These are phyloP conservation scores for Beta vulgaris DNA, from an alignment of 148 eudicot genomes.

Conservation along the genomic window DNA sequence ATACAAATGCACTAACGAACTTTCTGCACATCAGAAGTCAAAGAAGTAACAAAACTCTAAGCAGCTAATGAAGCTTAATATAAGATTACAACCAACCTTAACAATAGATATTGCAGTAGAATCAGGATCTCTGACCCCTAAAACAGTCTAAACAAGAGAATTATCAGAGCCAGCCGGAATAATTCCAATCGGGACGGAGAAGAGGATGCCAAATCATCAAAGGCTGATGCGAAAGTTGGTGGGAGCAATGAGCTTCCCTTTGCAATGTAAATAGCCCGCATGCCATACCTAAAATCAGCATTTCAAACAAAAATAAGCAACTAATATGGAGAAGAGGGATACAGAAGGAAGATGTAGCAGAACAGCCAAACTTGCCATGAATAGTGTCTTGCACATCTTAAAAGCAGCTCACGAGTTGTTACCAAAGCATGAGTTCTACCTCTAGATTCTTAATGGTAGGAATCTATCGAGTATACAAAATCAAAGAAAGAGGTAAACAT, in stretches of 20 bases:
- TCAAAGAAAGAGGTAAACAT: neutral
- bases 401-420: slow-evolving; percentile 66
- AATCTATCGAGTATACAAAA: slow-evolving; percentile 39
- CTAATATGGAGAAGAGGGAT: neutral
- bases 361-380: slow-evolving; percentile 60
- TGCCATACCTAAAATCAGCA: slow-evolving; percentile 60
- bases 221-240: slow-evolving; percentile 89
- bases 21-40: no score
- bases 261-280: slow-evolving; percentile 96
- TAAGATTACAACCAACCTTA: slow-evolving; percentile 49
- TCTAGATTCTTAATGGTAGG: slow-evolving; percentile 64
- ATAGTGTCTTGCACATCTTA: slow-evolving; percentile 95
- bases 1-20: neutral
- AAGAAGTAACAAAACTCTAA: no score
- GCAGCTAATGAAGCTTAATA: no score
- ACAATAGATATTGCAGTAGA: slow-evolving; percentile 95
- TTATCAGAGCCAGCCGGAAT: slow-evolving; percentile 99
- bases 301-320: slow-evolving; percentile 13
- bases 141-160: slow-evolving; percentile 97
- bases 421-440: slow-evolving; percentile 95
- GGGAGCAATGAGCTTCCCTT: slow-evolving; percentile 96
- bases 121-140: slow-evolving; percentile 90
- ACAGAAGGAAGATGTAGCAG: slow-evolving; percentile 6
- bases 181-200: slow-evolving; percentile 88
- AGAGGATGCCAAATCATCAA: slow-evolving; percentile 93